Evolutionary conservation across 2,329 filamentous ascomycete genomes (phyloP).

Genomic region (Lojkania enalia): DNA sequence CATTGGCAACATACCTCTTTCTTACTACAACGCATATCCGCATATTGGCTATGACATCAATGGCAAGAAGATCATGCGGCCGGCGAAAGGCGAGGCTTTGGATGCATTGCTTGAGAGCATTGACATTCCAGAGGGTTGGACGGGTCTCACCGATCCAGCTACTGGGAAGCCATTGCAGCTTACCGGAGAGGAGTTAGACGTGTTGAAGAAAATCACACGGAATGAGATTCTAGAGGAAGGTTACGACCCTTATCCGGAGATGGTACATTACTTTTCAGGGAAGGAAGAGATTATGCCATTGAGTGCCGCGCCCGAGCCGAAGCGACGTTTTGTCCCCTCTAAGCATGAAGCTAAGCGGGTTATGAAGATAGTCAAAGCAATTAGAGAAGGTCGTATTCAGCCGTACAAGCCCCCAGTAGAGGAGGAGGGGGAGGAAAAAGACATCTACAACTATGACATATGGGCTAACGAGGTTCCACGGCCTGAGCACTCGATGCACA

Average conservation of each 20-base stretch:
- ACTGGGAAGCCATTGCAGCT: constrained; percentile 92
- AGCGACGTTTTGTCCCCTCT: constrained; percentile 91
- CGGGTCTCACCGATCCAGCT: constrained; percentile 87
- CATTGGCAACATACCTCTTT: constrained; percentile 90
- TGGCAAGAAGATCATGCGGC: constrained; percentile 95
- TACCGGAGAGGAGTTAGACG: constrained; percentile 83
- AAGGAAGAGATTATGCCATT: constrained; percentile 92
- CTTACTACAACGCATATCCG: constrained; percentile 96
- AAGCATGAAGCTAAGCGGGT: constrained; percentile 96
- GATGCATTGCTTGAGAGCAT: constrained; percentile 95
- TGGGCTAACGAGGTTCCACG: constrained; percentile 91
- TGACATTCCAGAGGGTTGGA: constrained; percentile 96
- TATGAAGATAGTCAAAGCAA: constrained; percentile 96
- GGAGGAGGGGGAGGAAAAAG: constrained; percentile 72
- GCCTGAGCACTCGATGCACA: constrained; percentile 87
- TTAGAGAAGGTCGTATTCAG: constrained; percentile 88
- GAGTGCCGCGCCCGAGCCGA: constrained; percentile 92
- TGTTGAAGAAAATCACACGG: constrained; percentile 84
- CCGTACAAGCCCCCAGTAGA: constrained; percentile 80
- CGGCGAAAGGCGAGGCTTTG: constrained; percentile 88
- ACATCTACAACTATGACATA: constrained; percentile 78
- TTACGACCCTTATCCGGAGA: constrained; percentile 91
- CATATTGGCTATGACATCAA: constrained; percentile 99
- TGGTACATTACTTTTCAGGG: constrained; percentile 91
- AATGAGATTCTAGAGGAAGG: constrained; percentile 86